A percentile compares a stretch with the other conserved stretches of the same genome.
Evolutionary conservation across 192 early-diverging fungal genomes (phyloP).

Genomic region (Podochytrium sp.): DNA sequence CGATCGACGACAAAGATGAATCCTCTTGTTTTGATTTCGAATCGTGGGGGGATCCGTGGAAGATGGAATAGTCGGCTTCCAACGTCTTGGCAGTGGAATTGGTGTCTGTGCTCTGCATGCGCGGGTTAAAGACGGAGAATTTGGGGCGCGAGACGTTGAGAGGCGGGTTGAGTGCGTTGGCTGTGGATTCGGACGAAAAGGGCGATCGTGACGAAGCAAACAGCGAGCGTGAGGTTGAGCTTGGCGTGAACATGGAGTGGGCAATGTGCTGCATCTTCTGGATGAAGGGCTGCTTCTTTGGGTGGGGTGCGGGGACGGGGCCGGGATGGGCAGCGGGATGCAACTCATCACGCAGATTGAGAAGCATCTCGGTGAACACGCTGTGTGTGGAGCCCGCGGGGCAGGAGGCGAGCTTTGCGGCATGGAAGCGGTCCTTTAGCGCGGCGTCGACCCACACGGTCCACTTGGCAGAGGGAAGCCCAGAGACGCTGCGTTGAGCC

Average conservation of each 20-base stretch:
- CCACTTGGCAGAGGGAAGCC: conserved; percentile 30
- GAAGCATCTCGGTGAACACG: conserved; percentile 22
- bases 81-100: no score
- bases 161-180: no score
- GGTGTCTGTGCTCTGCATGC: no score
- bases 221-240: neutral
- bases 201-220: neutral
- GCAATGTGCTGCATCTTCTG: neutral
- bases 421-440: conserved; percentile 28
- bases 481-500: no score
- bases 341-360: neutral
- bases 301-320: neutral
- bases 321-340: neutral
- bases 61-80: no score
- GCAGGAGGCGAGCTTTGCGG: neutral
- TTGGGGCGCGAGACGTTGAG: no score
- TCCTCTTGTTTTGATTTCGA: no score
- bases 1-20: no score
- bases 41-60: no score
- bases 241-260: neutral
- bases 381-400: conserved; percentile 7
- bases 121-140: no score
- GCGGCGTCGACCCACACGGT: conserved; percentile 22
- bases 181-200: no score
- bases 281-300: neutral